Base-by-base conservation (phyloP, 2,329 filamentous ascomycete species). In the Cadophora malorum region DNA sequence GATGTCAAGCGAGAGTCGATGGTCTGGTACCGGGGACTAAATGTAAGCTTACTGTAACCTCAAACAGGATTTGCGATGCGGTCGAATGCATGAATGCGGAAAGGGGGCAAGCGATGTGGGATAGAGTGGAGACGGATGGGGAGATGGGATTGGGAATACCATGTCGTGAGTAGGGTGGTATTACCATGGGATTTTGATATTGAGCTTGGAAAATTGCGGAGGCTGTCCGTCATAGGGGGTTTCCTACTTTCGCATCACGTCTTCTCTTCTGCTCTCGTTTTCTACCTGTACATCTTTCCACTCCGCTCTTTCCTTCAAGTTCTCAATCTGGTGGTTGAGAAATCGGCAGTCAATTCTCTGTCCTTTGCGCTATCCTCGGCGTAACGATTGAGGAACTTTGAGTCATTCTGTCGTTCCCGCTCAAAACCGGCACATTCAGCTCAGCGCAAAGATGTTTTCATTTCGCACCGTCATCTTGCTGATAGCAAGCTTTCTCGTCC, bases 51-150 rank as follows among this genome's bases (percentile, higher is more conserved):
- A 45, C 45, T 45, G 33, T 45, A 59, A 45, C 35, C n/a, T 2
- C 21, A 59, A 59, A 59, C 56, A 59, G 35, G 56, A 59, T 59
- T 59, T 59, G 10, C 3, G 25, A 9, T 55, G 52, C 25, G 1
- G 4, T n/a, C 35, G 33, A 12, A 7, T 59, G 35, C 56, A 41
- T 59, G 56, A 59, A 41, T 45, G 21, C 35, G 56, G 35, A 45
- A 28, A 41, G 33, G 33, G 28, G 19, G n/a, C 4, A 8, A 14
- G 33, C 19, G 33, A 38, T 38, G 19, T 38, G 33, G 19, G n/a
- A 16, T 41, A 38, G 8, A 58, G 33, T 59, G 52, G 52, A 33
- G 21, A n/a, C n/a, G 4, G 2, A 55, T 8, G 33, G 5, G 33
- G 14, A 38, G 33, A 45, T 41, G 35, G 35, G n/a, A 14, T 38